Percentiles rank a stretch among this genome's conserved stretches.
These are phyloP conservation scores for Neopestalotiopsis sp. DNA, from an alignment of 2,329 filamentous ascomycete genomes.

Conservation along the genomic window DNA sequence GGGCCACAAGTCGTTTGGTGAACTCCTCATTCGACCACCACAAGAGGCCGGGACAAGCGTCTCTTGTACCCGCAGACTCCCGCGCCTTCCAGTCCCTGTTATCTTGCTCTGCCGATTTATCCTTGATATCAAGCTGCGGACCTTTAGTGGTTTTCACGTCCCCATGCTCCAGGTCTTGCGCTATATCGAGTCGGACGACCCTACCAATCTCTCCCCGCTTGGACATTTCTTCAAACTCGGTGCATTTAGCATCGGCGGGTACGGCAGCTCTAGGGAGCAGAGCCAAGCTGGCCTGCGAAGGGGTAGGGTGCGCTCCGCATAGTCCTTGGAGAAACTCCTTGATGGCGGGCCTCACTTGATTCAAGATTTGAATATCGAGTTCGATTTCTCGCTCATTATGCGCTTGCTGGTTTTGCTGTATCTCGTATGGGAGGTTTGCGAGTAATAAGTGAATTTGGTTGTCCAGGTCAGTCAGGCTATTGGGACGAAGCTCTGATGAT, in stretches of 20 bases:
- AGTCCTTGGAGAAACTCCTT: constrained; percentile 47
- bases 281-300: constrained; percentile 45
- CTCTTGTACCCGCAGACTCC: constrained; percentile 26
- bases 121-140: constrained; percentile 12
- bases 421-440: constrained; percentile 40
- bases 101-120: constrained; percentile 27
- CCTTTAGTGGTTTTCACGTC: constrained; percentile 8
- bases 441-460: constrained; percentile 38
- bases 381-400: constrained; percentile 39
- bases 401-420: constrained; percentile 39
- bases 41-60: constrained; percentile 25
- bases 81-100: constrained; percentile 50
- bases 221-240: constrained; percentile 34
- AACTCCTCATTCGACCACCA: constrained; percentile 55
- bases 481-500: constrained; percentile 15
- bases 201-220: constrained; percentile 32
- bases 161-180: not conserved
- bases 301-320: constrained; percentile 35
- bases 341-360: constrained; percentile 46
- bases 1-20: constrained; percentile 49
- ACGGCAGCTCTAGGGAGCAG: constrained; percentile 51
- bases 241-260: constrained; percentile 30
- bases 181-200: constrained; percentile 26
- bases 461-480: too few species aligned
- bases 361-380: constrained; percentile 44